A percentile compares a stretch with the other conserved stretches of the same genome.
Conservation (phyloP, 768 basidiomycete species). For the Boletus reticuloceps region DNA sequence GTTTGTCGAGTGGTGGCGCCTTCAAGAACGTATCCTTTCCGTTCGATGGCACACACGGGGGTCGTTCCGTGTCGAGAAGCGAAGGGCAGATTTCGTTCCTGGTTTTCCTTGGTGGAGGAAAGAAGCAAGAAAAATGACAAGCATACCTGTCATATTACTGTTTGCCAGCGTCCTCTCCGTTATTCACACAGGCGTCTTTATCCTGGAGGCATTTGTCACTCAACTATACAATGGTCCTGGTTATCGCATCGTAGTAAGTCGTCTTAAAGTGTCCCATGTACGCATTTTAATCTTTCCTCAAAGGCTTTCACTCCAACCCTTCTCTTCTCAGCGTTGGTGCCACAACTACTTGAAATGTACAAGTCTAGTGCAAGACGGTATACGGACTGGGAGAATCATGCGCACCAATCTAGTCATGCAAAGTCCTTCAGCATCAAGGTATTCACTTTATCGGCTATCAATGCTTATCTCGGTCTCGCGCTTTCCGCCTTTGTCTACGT, state of each 20-base stretch:
- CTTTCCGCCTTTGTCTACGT: slow-evolving; percentile 96
- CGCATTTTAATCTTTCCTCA: not conserved
- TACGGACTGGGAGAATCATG: slow-evolving; percentile 91
- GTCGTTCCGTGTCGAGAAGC: slow-evolving; percentile 72
- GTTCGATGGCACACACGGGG: slow-evolving; percentile 80
- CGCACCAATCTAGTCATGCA: slow-evolving; percentile 71
- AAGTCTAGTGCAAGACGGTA: slow-evolving; percentile 63
- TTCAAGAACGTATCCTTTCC: slow-evolving; percentile 80
- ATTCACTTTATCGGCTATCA: slow-evolving; percentile 84
- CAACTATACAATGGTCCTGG: slow-evolving; percentile 88
- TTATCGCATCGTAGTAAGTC: slow-evolving; percentile 68
- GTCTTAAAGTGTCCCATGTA: not conserved
- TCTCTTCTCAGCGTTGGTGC: slow-evolving; percentile 78
- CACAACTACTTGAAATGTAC: slow-evolving; percentile 73
- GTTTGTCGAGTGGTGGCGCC: slow-evolving; percentile 92
- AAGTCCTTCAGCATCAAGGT: slow-evolving; percentile 86
- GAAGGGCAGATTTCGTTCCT: slow-evolving; percentile 55
- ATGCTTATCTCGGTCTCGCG: slow-evolving; percentile 87
- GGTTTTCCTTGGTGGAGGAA: slow-evolving; percentile 71
- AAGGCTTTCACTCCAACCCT: slow-evolving; percentile 83
- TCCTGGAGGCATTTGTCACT: slow-evolving; percentile 88
- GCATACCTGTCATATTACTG: slow-evolving; percentile 67
- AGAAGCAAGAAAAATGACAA: slow-evolving; percentile 64
- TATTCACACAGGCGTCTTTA: slow-evolving; percentile 78
- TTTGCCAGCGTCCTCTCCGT: slow-evolving; percentile 69